Evolutionary conservation across 371 early-diverging fungal species (phyloP), one percentile per base, ranked within the genome.

Genomic region (Mucor irregularis): DNA sequence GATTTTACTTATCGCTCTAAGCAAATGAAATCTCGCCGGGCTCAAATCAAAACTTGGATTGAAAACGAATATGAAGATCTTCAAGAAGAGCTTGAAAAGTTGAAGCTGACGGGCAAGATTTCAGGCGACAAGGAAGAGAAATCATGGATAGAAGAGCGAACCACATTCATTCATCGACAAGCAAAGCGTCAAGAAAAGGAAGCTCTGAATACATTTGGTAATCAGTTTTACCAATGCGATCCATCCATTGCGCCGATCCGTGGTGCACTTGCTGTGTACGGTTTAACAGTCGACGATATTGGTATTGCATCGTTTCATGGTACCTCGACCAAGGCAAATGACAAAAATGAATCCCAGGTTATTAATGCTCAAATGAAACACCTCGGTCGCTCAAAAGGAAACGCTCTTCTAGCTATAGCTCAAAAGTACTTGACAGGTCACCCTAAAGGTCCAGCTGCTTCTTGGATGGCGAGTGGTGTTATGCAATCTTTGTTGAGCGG

Each of bases 391-490:
- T 83, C 89, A 51, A 85, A 82, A 64, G 97, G 97, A 52, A 92
- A 94, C 61, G 84, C 84, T 33, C 68, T 88, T 43, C 89, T 94
- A 24, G 81, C 87, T 37, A 84, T 93, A 61, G 91, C 91, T 87
- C 97, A 97, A 58, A 97, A 97, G 74, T 91, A 95, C 74, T 83
- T 97, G 53, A 96, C 97, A 47, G 97, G 95, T 55, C 97, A 96
- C 65, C 94, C 97, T 35, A 97, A 97, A 89, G 97, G 94, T 55
- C 91, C 96, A 40, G 97, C 97, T 40, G 96, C 97, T 42, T 91
- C 94, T n/a, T 96, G 94, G 94, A 97, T 97, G 97, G 85, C 95
- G 62, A 96, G 95, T 79, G 96, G 96, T 59, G 83, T 91, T 57
- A 76, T 96, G 55, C 96, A 97, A 71, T 78, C 85, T 46, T 78